phyloP scores from a whole-genome alignment of 495 filamentous ascomycete species.

The Aspergillus leporis region DNA sequence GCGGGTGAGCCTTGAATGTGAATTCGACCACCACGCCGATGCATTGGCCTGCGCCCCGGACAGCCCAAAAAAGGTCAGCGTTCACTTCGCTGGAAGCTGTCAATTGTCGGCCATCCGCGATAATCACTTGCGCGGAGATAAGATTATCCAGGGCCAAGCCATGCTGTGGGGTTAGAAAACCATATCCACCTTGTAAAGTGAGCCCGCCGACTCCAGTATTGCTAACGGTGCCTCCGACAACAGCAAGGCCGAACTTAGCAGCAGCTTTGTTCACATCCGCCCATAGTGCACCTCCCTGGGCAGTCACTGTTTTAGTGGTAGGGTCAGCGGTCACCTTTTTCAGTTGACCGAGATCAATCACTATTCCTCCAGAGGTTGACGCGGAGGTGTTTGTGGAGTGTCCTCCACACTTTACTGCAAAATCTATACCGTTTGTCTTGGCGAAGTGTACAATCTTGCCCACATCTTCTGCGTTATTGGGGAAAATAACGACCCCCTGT shows the following conservation, averaged over 20 bases:
- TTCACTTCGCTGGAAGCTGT: neutral
- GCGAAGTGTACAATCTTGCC: neutral
- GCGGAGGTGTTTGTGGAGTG: neutral
- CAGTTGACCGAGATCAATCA: neutral
- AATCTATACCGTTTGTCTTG: neutral
- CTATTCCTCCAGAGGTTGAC: neutral
- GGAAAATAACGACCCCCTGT: neutral
- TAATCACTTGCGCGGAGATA: neutral
- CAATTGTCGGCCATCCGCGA: neutral
- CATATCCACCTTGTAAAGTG: conserved; percentile 6
- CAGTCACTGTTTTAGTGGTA: neutral
- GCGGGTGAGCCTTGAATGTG: conserved; percentile 5
- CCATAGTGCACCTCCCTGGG: conserved; percentile 4
- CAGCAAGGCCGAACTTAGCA: neutral
- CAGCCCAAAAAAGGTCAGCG: conserved; percentile 6
- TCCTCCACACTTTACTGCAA: neutral
- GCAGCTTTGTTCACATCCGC: conserved; percentile 5
- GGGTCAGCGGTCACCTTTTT: neutral
- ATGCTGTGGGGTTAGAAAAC: conserved; percentile 2
- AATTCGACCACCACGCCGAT: conserved; percentile 1
- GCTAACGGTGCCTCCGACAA: neutral
- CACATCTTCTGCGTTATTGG: conserved; percentile 1
- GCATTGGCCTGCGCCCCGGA: neutral
- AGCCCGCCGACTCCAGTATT: conserved; percentile 1
- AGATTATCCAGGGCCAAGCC: conserved; percentile 5